These are phyloP conservation scores for Fusarium anthophilum DNA, from an alignment of 2,329 filamentous ascomycete species.

Conservation along the genomic window DNA sequence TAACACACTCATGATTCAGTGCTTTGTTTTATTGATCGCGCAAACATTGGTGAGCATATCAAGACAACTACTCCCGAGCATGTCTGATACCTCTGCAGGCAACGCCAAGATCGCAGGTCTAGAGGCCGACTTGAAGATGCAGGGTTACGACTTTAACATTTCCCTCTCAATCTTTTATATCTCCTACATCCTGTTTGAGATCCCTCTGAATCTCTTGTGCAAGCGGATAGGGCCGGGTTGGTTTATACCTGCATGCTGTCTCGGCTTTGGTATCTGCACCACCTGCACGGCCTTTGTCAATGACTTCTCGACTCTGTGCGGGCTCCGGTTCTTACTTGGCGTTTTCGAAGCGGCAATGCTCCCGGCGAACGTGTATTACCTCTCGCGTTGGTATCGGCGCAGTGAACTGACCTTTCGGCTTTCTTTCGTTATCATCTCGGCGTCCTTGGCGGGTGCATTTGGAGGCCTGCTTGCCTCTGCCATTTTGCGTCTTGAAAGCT, in stretches of 20 bases:
- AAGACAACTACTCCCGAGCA: background rate
- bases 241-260: background rate
- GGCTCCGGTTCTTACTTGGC: background rate
- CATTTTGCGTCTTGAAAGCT: background rate
- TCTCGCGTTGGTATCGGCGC: background rate
- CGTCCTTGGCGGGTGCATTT: background rate
- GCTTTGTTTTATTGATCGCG: background rate
- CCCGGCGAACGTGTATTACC: background rate
- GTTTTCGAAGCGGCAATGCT: background rate
- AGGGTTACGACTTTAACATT: background rate
- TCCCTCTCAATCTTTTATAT: background rate
- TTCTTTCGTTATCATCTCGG: background rate
- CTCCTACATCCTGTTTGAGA: background rate
- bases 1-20: background rate
- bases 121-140: background rate
- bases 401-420: conserved; percentile 1
- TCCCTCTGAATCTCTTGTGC: background rate
- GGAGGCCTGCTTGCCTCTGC: background rate
- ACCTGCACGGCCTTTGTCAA: background rate
- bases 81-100: background rate
- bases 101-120: background rate
- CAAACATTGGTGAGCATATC: background rate
- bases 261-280: background rate
- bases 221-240: background rate
- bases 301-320: background rate